phyloP scores from a whole-genome alignment of 2,329 filamentous ascomycete species.

The Talaromyces sp. region DNA sequence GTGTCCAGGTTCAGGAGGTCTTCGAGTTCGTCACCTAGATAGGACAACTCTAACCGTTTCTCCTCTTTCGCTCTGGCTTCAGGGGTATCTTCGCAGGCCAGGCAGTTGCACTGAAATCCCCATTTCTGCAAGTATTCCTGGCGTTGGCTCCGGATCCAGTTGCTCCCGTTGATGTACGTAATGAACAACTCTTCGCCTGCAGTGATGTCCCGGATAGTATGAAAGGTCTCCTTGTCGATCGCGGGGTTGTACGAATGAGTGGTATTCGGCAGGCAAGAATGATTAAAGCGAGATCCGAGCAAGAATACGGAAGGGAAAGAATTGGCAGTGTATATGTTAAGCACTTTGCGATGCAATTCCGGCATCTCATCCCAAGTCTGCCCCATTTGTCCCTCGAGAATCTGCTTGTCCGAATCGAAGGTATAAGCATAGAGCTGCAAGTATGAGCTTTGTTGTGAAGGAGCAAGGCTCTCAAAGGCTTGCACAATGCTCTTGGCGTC shows the following conservation, averaged over 20 bases:
- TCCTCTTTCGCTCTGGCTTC: not conserved
- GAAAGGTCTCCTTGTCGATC: not conserved
- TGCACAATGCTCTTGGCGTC: not conserved
- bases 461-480: not conserved
- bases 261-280: not conserved
- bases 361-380: not conserved
- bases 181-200: not conserved
- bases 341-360: not conserved
- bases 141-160: not conserved
- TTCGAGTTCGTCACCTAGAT: not conserved
- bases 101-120: not conserved
- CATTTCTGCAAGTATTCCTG: not conserved
- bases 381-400: not conserved
- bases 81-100: not conserved
- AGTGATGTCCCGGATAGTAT: not conserved
- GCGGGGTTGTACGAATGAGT: not conserved
- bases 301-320: not conserved
- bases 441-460: not conserved
- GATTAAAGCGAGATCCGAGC: not conserved
- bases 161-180: not conserved
- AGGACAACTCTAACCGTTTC: not conserved
- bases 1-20: not conserved
- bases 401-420: not conserved
- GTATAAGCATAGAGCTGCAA: not conserved
- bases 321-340: not conserved